Conservation (phyloP, 2,329 filamentous ascomycete genomes). For the Clonostachys rhizophaga region DNA sequence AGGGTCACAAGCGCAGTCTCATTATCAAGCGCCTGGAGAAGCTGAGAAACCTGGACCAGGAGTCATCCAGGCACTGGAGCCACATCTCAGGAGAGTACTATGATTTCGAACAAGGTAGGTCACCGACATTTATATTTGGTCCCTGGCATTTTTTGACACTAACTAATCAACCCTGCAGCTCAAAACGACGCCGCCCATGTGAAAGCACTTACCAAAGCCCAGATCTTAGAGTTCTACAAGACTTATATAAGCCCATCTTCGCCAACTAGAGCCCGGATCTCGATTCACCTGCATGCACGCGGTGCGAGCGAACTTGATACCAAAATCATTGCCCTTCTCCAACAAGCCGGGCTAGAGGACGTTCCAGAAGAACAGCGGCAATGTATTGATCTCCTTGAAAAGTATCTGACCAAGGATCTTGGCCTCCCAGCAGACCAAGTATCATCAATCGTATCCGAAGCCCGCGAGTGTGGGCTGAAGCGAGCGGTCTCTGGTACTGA, state of each 20-base stretch:
- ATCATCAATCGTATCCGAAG: constrained; percentile 29
- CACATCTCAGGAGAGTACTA: constrained; percentile 84
- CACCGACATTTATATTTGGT: not conserved
- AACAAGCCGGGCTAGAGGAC: constrained; percentile 24
- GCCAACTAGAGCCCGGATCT: constrained; percentile 70
- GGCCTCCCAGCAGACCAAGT: constrained; percentile 20
- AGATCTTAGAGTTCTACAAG: constrained; percentile 76
- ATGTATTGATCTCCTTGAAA: constrained; percentile 43
- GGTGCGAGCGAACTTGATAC: constrained; percentile 40
- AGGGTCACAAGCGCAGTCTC: constrained; percentile 84
- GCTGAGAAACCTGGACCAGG: constrained; percentile 84
- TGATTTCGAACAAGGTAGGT: constrained; percentile 80
- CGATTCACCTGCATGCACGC: constrained; percentile 79
- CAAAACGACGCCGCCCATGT: constrained; percentile 74
- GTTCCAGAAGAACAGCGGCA: constrained; percentile 34
- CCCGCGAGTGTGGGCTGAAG: constrained; percentile 37
- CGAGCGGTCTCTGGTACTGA: constrained; percentile 24
- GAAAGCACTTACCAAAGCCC: constrained; percentile 68
- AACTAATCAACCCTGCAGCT: constrained; percentile 32
- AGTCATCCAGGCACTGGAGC: constrained; percentile 77
- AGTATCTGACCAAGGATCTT: constrained; percentile 47
- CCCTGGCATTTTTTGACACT: not conserved
- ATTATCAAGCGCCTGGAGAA: constrained; percentile 86
- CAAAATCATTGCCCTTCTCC: constrained; percentile 34
- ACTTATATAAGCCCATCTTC: constrained; percentile 74